These are phyloP conservation scores for Lactarius psammicola DNA, from an alignment of 768 basidiomycete species.

Conservation along the genomic window DNA sequence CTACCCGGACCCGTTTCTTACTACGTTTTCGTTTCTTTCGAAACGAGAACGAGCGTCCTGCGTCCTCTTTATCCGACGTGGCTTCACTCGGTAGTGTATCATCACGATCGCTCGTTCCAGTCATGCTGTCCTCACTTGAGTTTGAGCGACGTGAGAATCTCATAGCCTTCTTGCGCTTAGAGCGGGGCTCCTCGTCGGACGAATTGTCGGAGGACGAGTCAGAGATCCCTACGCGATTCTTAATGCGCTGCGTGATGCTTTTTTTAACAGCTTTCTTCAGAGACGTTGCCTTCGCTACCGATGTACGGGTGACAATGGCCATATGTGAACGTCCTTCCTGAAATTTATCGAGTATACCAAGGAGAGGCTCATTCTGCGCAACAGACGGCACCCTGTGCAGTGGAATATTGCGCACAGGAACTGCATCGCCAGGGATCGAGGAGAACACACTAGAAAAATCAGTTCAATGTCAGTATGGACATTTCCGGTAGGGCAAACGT, in stretches of 20 bases:
- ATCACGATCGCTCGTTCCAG: slow-evolving; percentile 31
- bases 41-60: slow-evolving; percentile 24
- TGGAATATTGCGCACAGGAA: slow-evolving; percentile 78
- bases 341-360: slow-evolving; percentile 83
- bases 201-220: slow-evolving; percentile 44
- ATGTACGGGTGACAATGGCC: slow-evolving; percentile 65
- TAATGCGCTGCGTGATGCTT: slow-evolving; percentile 74
- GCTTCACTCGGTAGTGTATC: slow-evolving; percentile 30
- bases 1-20: slow-evolving; percentile 25
- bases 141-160: slow-evolving; percentile 9
- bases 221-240: slow-evolving; percentile 65
- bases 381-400: slow-evolving; percentile 86
- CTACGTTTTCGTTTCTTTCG: slow-evolving; percentile 30
- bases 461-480: slow-evolving; percentile 1
- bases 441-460: slow-evolving; percentile 28
- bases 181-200: slow-evolving; percentile 40
- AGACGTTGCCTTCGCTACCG: slow-evolving; percentile 53
- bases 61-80: slow-evolving; percentile 27
- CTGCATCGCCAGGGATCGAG: slow-evolving; percentile 55
- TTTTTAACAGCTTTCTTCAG: slow-evolving; percentile 83
- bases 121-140: slow-evolving; percentile 12
- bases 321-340: slow-evolving; percentile 91
- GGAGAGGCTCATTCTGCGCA: slow-evolving; percentile 79
- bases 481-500: background rate
- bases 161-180: slow-evolving; percentile 26